Evolutionary conservation across 176 grass and related monocot species (phyloP).

Genomic region (Rhynchospora tenuis): DNA sequence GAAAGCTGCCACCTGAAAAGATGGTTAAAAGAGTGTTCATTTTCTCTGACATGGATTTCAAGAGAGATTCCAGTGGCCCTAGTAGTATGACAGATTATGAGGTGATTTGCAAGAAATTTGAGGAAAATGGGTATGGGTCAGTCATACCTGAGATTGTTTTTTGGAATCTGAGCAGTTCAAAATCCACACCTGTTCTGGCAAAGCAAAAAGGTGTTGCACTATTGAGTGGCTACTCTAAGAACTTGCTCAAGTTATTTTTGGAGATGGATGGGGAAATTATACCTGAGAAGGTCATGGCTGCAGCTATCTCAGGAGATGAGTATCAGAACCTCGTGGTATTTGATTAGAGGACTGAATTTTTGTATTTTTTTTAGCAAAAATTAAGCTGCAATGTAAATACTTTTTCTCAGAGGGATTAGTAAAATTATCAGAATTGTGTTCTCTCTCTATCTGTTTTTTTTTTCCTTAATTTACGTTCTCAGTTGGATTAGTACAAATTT

Average conservation of each 20-base stretch:
- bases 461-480: neutral
- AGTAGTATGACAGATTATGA: slow-evolving; percentile 43
- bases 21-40: slow-evolving; percentile 72
- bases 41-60: slow-evolving; percentile 70
- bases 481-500: no score
- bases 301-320: slow-evolving; percentile 32
- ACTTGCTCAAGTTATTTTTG: slow-evolving; percentile 49
- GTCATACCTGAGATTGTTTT: slow-evolving; percentile 57
- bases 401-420: neutral
- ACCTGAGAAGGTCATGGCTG: slow-evolving; percentile 30
- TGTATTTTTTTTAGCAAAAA: slow-evolving; percentile 19
- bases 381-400: slow-evolving; percentile 7
- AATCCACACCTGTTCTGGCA: slow-evolving; percentile 38
- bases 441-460: neutral
- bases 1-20: slow-evolving; percentile 38
- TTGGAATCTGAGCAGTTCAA: slow-evolving; percentile 61
- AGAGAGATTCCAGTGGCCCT: neutral
- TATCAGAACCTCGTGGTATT: slow-evolving; percentile 45
- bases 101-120: slow-evolving; percentile 31
- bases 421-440: neutral
- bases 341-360: slow-evolving; percentile 22
- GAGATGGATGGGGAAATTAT: slow-evolving; percentile 30
- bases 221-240: slow-evolving; percentile 59
- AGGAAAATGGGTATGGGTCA: slow-evolving; percentile 28
- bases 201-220: slow-evolving; percentile 39